These are phyloP conservation scores for Hemileia vastatrix DNA, from an alignment of 1,284 basidiomycete genomes.

Conservation along the genomic window DNA sequence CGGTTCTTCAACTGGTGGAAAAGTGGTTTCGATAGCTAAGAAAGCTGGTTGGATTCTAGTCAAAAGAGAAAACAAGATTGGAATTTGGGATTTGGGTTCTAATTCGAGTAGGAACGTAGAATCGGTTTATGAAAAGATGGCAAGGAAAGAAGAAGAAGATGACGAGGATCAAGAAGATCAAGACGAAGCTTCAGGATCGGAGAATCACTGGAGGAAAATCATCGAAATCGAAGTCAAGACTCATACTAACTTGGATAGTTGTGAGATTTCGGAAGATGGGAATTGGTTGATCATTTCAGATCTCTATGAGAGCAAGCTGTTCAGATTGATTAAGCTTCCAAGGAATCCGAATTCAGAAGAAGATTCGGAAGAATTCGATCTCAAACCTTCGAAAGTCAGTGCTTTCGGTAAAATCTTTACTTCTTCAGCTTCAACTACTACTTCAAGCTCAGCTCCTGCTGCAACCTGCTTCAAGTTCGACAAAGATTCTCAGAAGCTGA, in stretches of 20 bases:
- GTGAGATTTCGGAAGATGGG: slow-evolving; percentile 74
- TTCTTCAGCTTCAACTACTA: not conserved
- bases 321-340: slow-evolving; percentile 49
- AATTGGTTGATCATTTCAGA: slow-evolving; percentile 81
- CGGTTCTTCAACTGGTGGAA: not conserved
- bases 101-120: not conserved
- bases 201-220: slow-evolving; percentile 61
- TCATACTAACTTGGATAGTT: slow-evolving; percentile 64
- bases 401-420: not conserved
- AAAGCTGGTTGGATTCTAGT: not conserved
- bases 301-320: slow-evolving; percentile 81
- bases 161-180: not conserved
- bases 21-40: not conserved
- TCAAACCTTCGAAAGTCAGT: not conserved
- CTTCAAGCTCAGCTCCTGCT: not conserved
- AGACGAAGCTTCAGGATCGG: not conserved
- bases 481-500: not conserved
- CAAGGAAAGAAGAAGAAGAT: not conserved
- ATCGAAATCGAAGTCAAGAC: slow-evolving; percentile 80
- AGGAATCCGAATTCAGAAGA: not conserved
- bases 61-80: not conserved
- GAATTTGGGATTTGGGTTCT: not conserved
- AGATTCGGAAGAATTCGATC: not conserved
- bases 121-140: not conserved
- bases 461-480: not conserved